Evolutionary conservation across 495 filamentous ascomycete species (phyloP).

Genomic region (Paragyromitra xinjiangensis): DNA sequence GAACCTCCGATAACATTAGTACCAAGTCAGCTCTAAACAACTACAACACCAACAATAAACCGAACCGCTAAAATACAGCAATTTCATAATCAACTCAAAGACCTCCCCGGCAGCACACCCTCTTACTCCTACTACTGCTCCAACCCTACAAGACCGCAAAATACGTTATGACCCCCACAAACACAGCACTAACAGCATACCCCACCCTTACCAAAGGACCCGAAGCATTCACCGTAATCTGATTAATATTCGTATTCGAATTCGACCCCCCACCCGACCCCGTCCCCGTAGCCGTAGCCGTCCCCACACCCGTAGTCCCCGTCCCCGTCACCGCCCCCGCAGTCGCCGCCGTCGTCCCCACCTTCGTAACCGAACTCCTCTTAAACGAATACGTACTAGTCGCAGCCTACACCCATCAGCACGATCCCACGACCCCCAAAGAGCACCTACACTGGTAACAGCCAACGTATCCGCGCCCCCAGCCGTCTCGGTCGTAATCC

Average conservation of each 20-base stretch:
- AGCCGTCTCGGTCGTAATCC: background rate
- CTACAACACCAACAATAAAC: too few relatives aligned
- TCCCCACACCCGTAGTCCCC: too few relatives aligned
- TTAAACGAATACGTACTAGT: constrained; percentile 11
- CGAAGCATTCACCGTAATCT: background rate
- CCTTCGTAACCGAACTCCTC: background rate
- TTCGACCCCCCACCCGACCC: background rate
- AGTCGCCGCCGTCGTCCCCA: too few relatives aligned
- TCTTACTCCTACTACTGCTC: background rate
- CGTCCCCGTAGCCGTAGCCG: constrained; percentile 45
- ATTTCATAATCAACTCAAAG: too few relatives aligned
- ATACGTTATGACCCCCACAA: background rate
- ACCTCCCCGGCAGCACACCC: too few relatives aligned
- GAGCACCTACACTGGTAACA: constrained; percentile 5
- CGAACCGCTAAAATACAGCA: too few relatives aligned
- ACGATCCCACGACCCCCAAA: background rate
- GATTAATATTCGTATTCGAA: constrained; percentile 5
- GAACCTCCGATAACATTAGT: too few relatives aligned
- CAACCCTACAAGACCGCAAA: background rate
- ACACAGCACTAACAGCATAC: background rate
- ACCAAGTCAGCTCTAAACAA: too few relatives aligned
- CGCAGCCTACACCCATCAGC: constrained; percentile 1
- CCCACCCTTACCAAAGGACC: background rate
- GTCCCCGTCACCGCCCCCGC: too few relatives aligned
- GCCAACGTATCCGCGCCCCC: background rate